Evolutionary conservation across 495 filamentous ascomycete species (phyloP), one percentile per base, ranked within the genome.

Genomic region (Aspergillus heteromorphus): DNA sequence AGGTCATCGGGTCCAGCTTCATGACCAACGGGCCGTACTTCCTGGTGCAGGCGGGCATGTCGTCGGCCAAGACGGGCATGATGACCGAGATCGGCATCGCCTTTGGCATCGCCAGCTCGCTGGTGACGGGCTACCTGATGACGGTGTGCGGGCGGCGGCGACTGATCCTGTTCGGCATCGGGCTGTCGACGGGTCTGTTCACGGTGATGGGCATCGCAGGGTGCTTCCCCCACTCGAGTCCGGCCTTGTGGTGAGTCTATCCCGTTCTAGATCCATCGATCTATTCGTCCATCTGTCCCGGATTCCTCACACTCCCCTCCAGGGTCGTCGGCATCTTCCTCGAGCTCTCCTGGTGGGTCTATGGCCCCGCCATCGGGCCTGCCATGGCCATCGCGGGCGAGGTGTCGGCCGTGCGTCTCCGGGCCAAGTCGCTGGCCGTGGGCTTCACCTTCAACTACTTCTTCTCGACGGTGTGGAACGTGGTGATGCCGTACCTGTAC

Each of bases 401-500:
- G 48, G 56, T 62, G 17, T 69, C 65, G 4, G 49, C 65, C 5
- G 49, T 61, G 13, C 56, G 61, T 1, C 49, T 70, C 4, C 60
- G 67, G n/a, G 63, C 67, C 16, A 62, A 67, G 43, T 60, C 65
- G 1, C 51, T 61, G 42, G 55, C 58, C 9, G 16, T 70, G 18
- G 67, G 63, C n/a, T 64, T 62, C 49, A 55, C 45, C 11, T 61
- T 63, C 55, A 54, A 63, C 27, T 62, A 62, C 25, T 55, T 66
- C 20, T 62, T 60, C 34, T 57, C 61, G 29, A 48, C 53, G 6
- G 40, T 53, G 2, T 60, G 57, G 57, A 55, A 54, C 14, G 53
- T 65, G 6, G 50, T 54, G 0, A 55, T 68, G 30, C 67, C 67
- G 16, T 68, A 66, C 38, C 36, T 70, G 58, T 66, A 64, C 31